Base-by-base conservation (phyloP, 169 alveolate genomes). In the Babesia bovis region DNA sequence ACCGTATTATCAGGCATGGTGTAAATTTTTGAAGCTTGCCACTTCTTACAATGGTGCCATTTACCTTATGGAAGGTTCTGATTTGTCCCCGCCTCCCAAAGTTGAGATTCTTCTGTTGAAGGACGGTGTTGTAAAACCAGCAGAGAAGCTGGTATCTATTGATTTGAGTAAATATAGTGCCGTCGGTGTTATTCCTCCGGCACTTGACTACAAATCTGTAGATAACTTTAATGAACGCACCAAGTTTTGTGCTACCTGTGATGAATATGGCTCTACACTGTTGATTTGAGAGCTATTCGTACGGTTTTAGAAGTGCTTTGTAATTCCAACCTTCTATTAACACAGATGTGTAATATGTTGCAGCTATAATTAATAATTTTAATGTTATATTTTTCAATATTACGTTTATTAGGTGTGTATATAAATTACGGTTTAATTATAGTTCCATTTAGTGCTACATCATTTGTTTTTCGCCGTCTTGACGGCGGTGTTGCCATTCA, bases 51-150 rank as follows among this genome's bases (percentile, higher is more conserved):
- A 82, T 36, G 91, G 91, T 13, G 49, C 45, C n/a, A 36, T 84
- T 32, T 88, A 88, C 51, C 69, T 88, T n/a, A 50, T 88, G 36
- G 82, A 79, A 33, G 89, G 89, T n/a, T 84, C 83, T 32, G 76
- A 55, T 4, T 70, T 82, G 28, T 77, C 85, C 13, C 93, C 93
- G 4, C 93, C 93, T 2, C 91, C 93, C 0, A 81, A 53, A 58
- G 59, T 71, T 23, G 71, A 44, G 36, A 41, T 88, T 28, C 45
- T 82, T 7, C 63, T 81, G 50, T 75, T 61, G 50, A 67, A 85
- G 53, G 83, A 70, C 53, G 74, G 84, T 30, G 41, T 42, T 69
- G 5, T 65, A 4, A 35, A 4, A 4, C 9, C 26, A 10, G 78
- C 77, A 9, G 53, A 47, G 32, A 36, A 19, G 10, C 17, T 4